A percentile compares a stretch with the other conserved stretches of the same genome.
phyloP scores from a whole-genome alignment of 2,329 filamentous ascomycete species.

The Cladosporium sp. region DNA sequence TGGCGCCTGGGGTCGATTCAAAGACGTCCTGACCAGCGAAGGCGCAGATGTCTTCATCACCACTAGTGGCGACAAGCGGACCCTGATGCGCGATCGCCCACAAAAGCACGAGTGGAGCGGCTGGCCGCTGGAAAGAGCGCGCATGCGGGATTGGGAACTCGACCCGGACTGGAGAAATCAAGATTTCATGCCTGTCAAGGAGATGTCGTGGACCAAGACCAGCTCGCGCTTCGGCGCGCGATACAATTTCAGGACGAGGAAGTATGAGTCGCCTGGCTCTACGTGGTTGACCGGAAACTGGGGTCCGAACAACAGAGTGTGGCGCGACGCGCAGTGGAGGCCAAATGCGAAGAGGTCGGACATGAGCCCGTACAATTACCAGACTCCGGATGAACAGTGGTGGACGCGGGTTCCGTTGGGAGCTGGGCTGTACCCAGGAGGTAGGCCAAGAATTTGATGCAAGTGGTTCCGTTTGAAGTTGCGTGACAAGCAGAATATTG shows the following conservation, averaged over 20 bases:
- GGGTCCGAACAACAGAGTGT: constrained; percentile 18
- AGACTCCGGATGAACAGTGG: constrained; percentile 18
- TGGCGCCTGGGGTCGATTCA: constrained; percentile 36
- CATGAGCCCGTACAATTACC: constrained; percentile 13
- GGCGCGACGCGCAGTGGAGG: constrained; percentile 29
- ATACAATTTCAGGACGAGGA: constrained; percentile 28
- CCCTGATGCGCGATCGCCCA: constrained; percentile 36
- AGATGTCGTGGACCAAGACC: constrained; percentile 13
- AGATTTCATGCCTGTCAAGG: constrained; percentile 27
- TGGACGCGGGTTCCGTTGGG: constrained; percentile 20
- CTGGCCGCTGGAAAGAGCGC: constrained; percentile 27
- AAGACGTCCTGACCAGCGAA: constrained; percentile 38
- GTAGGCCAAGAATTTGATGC: constrained; percentile 18
- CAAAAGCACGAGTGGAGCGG: constrained; percentile 34
- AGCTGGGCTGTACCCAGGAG: constrained; percentile 22
- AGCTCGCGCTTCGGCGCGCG: constrained; percentile 19
- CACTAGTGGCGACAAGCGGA: constrained; percentile 34
- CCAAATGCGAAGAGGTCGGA: constrained; percentile 12
- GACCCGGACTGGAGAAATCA: constrained; percentile 33
- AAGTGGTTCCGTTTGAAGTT: background rate
- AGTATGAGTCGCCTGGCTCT: constrained; percentile 19
- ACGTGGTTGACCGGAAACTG: background rate
- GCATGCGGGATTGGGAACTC: constrained; percentile 8
- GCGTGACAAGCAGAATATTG: background rate
- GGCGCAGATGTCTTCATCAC: constrained; percentile 46